Evolutionary conservation across 129 eudicot species (phyloP).

Genomic region (Sambucus nigra): DNA sequence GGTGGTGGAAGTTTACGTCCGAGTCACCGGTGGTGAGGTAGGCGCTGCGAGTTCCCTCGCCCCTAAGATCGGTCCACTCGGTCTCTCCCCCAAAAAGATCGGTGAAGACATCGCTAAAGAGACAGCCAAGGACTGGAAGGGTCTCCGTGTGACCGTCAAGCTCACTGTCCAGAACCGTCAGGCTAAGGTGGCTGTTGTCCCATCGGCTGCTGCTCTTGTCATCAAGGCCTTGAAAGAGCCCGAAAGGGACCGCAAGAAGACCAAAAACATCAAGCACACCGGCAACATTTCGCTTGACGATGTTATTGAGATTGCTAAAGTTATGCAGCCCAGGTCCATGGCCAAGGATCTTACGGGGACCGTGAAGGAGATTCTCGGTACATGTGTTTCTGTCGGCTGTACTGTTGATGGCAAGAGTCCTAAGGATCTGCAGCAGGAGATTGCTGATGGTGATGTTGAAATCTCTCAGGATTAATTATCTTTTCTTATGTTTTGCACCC

Average conservation of each 20-base stretch:
- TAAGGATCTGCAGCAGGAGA: slow-evolving; percentile 63
- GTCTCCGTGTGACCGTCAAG: slow-evolving; percentile 69
- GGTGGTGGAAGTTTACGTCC: slow-evolving; percentile 60
- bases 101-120: slow-evolving; percentile 75
- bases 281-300: slow-evolving; percentile 57
- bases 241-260: slow-evolving; percentile 65
- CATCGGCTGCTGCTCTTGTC: slow-evolving; percentile 71
- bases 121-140: slow-evolving; percentile 78
- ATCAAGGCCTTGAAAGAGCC: slow-evolving; percentile 75
- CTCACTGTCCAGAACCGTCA: slow-evolving; percentile 71
- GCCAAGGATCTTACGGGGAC: slow-evolving; percentile 60
- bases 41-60: slow-evolving; percentile 75
- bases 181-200: slow-evolving; percentile 62
- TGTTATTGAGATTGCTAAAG: slow-evolving; percentile 55
- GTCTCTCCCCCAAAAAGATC: slow-evolving; percentile 67
- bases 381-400: slow-evolving; percentile 67
- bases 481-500: not conserved
- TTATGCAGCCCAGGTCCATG: slow-evolving; percentile 57
- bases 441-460: slow-evolving; percentile 53
- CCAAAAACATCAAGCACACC: slow-evolving; percentile 56
- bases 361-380: slow-evolving; percentile 62
- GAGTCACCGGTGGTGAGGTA: slow-evolving; percentile 72
- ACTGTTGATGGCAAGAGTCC: slow-evolving; percentile 64
- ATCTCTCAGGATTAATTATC: slow-evolving; percentile 31
- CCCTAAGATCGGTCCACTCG: slow-evolving; percentile 67